Conservation (phyloP, 2,329 filamentous ascomycete species). For the Chlorencoelia australis region DNA sequence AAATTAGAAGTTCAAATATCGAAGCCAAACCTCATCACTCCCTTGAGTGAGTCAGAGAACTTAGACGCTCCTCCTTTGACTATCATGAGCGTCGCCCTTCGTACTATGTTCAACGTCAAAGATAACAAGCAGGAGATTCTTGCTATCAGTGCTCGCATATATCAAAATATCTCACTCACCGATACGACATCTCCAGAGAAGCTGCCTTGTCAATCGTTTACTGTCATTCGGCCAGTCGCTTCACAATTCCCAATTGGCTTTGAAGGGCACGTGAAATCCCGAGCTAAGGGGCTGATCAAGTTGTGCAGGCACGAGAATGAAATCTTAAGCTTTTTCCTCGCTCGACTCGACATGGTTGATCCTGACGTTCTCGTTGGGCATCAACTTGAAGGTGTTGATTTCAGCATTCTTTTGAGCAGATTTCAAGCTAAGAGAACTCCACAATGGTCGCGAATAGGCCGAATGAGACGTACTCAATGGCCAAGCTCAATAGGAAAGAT, state of each 20-base stretch:
- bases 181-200: conserved; percentile 86
- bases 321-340: conserved; percentile 79
- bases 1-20: conserved; percentile 82
- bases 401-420: conserved; percentile 78
- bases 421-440: conserved; percentile 84
- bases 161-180: conserved; percentile 77
- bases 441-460: conserved; percentile 88
- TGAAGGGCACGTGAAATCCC: conserved; percentile 59
- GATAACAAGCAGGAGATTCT: conserved; percentile 96
- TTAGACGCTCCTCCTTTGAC: conserved; percentile 79
- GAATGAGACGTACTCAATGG: conserved; percentile 77
- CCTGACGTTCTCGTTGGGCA: conserved; percentile 92
- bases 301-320: conserved; percentile 76
- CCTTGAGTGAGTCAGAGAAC: conserved; percentile 67
- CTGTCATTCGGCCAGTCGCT: conserved; percentile 73
- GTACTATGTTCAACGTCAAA: conserved; percentile 79
- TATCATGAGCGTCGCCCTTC: conserved; percentile 87
- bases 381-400: conserved; percentile 94
- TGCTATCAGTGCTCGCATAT: conserved; percentile 82
- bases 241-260: conserved; percentile 77
- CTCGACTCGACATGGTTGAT: conserved; percentile 77
- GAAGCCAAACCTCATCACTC: conserved; percentile 66
- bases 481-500: conserved; percentile 77
- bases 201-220: conserved; percentile 83
- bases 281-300: conserved; percentile 67